A percentile compares a stretch with the other conserved stretches of the same genome.
Evolutionary conservation across 2,329 filamentous ascomycete genomes (phyloP).

Genomic region (Huntiella omanensis): DNA sequence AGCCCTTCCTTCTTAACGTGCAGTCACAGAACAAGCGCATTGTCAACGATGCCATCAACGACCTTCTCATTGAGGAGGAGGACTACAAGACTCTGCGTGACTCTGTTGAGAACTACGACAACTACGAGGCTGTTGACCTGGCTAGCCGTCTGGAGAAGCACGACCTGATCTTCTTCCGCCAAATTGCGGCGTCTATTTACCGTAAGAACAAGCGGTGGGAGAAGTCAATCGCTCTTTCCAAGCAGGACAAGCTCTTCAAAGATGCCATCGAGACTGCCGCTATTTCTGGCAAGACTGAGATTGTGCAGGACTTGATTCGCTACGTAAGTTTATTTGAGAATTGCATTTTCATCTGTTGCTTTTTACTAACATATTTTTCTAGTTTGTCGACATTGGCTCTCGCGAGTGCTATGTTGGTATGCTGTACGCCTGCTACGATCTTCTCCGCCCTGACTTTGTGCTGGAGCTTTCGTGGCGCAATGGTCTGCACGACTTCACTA

Average conservation of each 20-base stretch:
- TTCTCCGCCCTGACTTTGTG: conserved; percentile 80
- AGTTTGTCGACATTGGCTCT: conserved; percentile 99
- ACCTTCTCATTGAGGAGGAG: conserved; percentile 93
- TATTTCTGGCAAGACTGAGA: conserved; percentile 72
- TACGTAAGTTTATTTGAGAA: conserved; percentile 55
- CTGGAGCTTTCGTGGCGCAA: conserved; percentile 96
- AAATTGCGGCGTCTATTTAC: conserved; percentile 96
- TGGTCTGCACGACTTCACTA: conserved; percentile 87
- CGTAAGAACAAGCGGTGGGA: conserved; percentile 99
- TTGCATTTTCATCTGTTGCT: conserved; percentile 5
- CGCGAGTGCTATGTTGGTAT: conserved; percentile 99
- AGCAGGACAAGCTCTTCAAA: conserved; percentile 99
- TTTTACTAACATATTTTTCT: conserved; percentile 18
- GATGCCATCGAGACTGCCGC: conserved; percentile 96
- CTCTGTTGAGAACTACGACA: conserved; percentile 97
- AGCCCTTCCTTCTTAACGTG: conserved; percentile 93
- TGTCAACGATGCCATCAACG: conserved; percentile 96
- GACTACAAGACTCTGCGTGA: conserved; percentile 97
- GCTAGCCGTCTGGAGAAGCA: conserved; percentile 90
- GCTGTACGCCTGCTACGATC: conserved; percentile 95
- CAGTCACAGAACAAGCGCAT: conserved; percentile 95
- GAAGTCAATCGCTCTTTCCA: conserved; percentile 91
- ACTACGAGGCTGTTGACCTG: conserved; percentile 89
- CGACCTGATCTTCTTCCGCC: conserved; percentile 95
- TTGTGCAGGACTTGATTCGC: conserved; percentile 86